Evolutionary conservation across 2,329 filamentous ascomycete species (phyloP), one percentile per base, ranked within the genome.

Genomic region (Eurotiales sp.): DNA sequence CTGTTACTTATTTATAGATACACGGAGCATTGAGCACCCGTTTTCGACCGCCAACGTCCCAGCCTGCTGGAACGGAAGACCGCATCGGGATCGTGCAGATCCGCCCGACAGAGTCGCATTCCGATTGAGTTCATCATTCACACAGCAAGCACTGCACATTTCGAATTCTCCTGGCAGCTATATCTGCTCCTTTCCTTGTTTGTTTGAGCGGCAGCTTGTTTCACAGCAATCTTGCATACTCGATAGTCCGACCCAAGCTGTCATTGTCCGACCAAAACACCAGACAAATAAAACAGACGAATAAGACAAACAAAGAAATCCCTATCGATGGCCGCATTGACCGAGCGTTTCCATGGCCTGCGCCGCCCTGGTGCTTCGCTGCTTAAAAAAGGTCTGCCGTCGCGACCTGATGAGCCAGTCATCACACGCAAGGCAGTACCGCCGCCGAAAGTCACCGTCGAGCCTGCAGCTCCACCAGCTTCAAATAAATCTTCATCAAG

Each of bases 311-410:
- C 3, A 37, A 17, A 19, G 12, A 19, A 11, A 36, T 32, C 43
- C 8, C 27, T 21, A n/a, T 4, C 23, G 25, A 54, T 54, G 52
- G 52, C 47, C 36, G 34, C 47, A 6, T 29, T 54, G 4, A 40
- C 46, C 21, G 52, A 54, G 29, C 52, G 52, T 19, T 46, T 54
- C 12, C 52, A 54, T 22, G 52, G 52, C 37, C 44, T 54, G 25
- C 52, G 52, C 21, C 52, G 52, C 29, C 52, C 52, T 2, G 52
- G 52, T 21, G 52, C 52, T 8, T 54, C 52, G 7, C 48, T 54
- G 17, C 49, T 54, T 22, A 51, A 48, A 37, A 51, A 51, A 32
- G 32, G 25, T 25, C 43, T 51, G 5, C 52, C 52, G 2, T 43
- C 51, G 30, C 45, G 51, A 19, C 51, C 51, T 8, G 46, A 43